Conservation (phyloP, 163 green algal genomes). For the Coccomyxa subellipsoidea region DNA sequence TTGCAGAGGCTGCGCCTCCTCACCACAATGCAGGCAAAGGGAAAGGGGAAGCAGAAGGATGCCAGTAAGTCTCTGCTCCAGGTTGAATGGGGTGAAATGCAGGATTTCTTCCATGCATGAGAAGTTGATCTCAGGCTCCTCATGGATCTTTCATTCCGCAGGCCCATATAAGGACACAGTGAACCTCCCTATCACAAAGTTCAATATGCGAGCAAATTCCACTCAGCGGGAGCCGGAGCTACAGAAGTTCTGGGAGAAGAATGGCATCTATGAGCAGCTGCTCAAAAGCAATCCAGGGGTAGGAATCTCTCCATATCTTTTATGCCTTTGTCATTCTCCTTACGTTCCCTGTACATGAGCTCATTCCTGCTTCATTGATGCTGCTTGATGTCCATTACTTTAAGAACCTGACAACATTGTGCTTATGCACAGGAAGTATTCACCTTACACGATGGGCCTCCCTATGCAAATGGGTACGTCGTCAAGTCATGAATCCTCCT, state of each 20-base stretch:
- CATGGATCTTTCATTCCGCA: neutral
- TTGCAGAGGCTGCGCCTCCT: neutral
- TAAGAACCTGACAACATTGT: no score
- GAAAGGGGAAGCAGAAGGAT: slow-evolving; percentile 2
- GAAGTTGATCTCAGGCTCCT: neutral
- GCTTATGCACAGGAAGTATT: slow-evolving; percentile 67
- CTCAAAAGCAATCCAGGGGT: slow-evolving; percentile 53
- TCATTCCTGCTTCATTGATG: no score
- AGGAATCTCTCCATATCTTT: neutral
- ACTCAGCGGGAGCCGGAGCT: slow-evolving; percentile 90
- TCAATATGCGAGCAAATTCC: slow-evolving; percentile 93
- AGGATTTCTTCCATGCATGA: no score
- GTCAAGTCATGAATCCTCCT: neutral
- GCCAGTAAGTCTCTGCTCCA: slow-evolving; percentile 10
- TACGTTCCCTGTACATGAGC: no score
- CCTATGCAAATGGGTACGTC: slow-evolving; percentile 91
- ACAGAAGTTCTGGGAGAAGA: slow-evolving; percentile 85
- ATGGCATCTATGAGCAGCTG: slow-evolving; percentile 76
- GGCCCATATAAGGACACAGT: slow-evolving; percentile 82
- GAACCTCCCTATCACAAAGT: slow-evolving; percentile 85
- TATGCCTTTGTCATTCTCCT: neutral
- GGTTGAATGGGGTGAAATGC: no score
- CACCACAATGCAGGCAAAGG: neutral
- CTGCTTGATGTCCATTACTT: no score
- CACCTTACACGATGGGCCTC: slow-evolving; percentile 96